Evolutionary conservation across 176 grass and related monocot species (phyloP).

Genomic region (Oropetium thomaeum): DNA sequence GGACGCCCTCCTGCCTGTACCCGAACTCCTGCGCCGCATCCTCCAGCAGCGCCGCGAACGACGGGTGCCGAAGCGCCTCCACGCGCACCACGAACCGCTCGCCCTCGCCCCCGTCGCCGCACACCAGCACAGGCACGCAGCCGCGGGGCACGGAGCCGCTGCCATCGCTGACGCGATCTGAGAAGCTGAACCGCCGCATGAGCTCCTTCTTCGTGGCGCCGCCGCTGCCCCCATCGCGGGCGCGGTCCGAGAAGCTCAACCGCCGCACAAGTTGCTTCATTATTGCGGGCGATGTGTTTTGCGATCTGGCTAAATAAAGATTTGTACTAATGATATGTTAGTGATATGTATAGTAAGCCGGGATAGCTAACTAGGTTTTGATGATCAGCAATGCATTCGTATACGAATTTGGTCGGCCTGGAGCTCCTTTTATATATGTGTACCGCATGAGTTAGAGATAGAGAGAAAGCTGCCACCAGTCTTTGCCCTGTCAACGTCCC

Average conservation of each 20-base stretch:
- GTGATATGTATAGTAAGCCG: not conserved
- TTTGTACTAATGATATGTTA: no score
- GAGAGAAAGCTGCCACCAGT: not conserved
- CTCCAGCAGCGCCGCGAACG: conserved; percentile 52
- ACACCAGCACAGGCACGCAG: conserved; percentile 67
- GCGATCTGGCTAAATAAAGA: not conserved
- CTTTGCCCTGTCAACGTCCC: not conserved
- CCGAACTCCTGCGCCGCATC: conserved; percentile 66
- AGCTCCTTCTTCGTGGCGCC: conserved; percentile 35
- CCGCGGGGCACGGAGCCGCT: conserved; percentile 41
- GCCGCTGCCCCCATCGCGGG: not conserved
- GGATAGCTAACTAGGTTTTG: not conserved
- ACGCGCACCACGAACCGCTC: conserved; percentile 65
- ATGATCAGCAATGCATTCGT: not conserved
- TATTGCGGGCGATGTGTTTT: not conserved
- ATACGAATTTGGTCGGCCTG: not conserved
- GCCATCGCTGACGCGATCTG: conserved; percentile 27
- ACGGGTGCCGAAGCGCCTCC: conserved; percentile 58
- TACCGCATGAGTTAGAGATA: not conserved
- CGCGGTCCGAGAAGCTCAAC: not conserved
- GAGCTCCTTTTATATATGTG: not conserved
- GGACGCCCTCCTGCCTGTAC: conserved; percentile 64
- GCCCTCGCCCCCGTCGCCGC: conserved; percentile 14
- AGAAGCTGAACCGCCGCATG: conserved; percentile 49
- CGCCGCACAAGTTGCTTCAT: not conserved